These are phyloP conservation scores for Diophrys appendiculata DNA, from an alignment of 73 alveolate genomes.

Conservation along the genomic window DNA sequence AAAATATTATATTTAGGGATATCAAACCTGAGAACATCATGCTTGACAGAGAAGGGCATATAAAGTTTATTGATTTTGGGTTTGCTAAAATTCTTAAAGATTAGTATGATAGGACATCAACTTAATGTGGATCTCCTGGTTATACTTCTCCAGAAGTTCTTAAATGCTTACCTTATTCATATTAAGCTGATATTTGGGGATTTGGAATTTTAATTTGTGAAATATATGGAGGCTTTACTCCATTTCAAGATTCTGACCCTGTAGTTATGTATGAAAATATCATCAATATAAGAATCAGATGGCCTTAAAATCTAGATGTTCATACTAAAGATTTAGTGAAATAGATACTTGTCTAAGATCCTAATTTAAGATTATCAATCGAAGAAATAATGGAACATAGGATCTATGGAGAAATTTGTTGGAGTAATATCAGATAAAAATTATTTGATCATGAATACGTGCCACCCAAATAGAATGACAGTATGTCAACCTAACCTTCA, in stretches of 20 bases:
- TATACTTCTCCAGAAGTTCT: constrained; percentile 76
- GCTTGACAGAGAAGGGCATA: constrained; percentile 16
- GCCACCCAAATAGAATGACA: constrained; percentile 2
- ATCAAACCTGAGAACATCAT: constrained; percentile 45
- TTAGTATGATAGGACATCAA: constrained; percentile 13
- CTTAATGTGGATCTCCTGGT: constrained; percentile 72
- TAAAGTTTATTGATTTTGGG: constrained; percentile 63
- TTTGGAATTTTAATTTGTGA: constrained; percentile 51
- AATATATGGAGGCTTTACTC: constrained; percentile 45
- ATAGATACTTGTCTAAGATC: constrained; percentile 53
- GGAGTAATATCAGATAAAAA: constrained; percentile 8
- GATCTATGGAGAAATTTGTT: constrained; percentile 25
- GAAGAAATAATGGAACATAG: constrained; percentile 48
- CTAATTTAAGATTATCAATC: constrained; percentile 22
- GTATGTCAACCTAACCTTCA: too few relatives aligned
- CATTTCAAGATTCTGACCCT: constrained; percentile 33
- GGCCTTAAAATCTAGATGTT: constrained; percentile 54
- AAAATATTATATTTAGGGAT: constrained; percentile 41
- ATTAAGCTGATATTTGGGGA: constrained; percentile 44
- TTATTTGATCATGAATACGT: not conserved
- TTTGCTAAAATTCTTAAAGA: constrained; percentile 22
- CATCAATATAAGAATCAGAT: constrained; percentile 17
- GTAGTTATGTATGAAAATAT: constrained; percentile 42
- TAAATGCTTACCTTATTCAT: constrained; percentile 11
- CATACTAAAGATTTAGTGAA: constrained; percentile 40